A percentile compares a stretch with the other conserved stretches of the same genome.
phyloP scores from a whole-genome alignment of 2,329 filamentous ascomycete genomes.

The Penicillium sp. region DNA sequence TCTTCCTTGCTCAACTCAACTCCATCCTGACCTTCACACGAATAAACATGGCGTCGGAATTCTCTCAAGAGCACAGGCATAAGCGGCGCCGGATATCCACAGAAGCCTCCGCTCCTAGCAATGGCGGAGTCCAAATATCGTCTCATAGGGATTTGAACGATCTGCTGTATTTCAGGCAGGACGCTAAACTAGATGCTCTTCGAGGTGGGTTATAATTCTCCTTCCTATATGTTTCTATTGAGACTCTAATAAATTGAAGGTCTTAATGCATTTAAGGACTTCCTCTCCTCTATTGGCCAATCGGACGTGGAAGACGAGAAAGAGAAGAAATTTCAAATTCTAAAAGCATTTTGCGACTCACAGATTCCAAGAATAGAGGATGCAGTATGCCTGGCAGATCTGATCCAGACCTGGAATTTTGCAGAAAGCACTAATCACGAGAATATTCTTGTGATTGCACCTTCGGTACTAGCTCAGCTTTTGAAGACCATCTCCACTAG shows the following conservation, averaged over 20 bases:
- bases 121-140: conserved; percentile 25
- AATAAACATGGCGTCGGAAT: conserved; percentile 29
- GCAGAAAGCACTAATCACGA: conserved; percentile 77
- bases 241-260: conserved; percentile 24
- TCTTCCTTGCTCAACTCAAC: neutral
- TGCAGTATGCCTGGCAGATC: conserved; percentile 65
- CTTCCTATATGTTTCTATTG: neutral
- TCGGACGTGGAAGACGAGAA: conserved; percentile 33
- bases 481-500: conserved; percentile 72
- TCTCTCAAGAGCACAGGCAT: conserved; percentile 28
- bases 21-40: neutral
- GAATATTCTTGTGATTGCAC: conserved; percentile 71
- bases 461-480: conserved; percentile 75
- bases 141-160: conserved; percentile 63
- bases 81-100: conserved; percentile 41
- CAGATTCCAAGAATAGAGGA: conserved; percentile 53
- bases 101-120: conserved; percentile 10
- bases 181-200: conserved; percentile 51
- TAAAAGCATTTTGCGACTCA: conserved; percentile 49
- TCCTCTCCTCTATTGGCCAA: conserved; percentile 37
- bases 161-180: conserved; percentile 67
- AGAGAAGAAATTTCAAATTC: conserved; percentile 37
- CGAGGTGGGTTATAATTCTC: conserved; percentile 56
- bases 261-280: conserved; percentile 42
- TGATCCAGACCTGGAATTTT: conserved; percentile 86